Evolutionary conservation across 148 eudicot species (phyloP).

Genomic region (Nepenthes gracilis): DNA sequence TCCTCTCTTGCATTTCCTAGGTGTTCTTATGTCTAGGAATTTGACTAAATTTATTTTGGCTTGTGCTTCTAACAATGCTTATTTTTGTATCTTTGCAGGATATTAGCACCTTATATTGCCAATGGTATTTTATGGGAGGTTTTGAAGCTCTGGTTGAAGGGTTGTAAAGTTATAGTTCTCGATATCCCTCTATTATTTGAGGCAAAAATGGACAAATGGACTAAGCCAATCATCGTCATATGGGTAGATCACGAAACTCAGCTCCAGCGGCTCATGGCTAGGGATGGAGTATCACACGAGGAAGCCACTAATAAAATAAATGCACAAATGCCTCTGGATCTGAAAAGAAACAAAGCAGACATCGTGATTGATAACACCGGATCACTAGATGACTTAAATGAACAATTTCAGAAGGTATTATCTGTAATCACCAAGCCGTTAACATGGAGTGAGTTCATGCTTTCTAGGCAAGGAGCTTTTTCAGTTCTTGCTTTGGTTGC

Average conservation of each 20-base stretch:
- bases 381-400: constrained; percentile 62
- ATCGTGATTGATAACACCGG: constrained; percentile 80
- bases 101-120: constrained; percentile 77
- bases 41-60: neutral
- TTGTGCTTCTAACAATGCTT: neutral
- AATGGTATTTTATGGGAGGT: constrained; percentile 61
- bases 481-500: constrained; percentile 37
- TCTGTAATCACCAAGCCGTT: constrained; percentile 51
- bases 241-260: constrained; percentile 90
- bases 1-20: too few species aligned
- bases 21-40: neutral
- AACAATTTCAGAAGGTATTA: constrained; percentile 41
- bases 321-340: constrained; percentile 82
- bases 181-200: constrained; percentile 89
- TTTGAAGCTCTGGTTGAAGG: constrained; percentile 79
- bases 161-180: constrained; percentile 58
- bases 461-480: constrained; percentile 71
- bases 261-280: constrained; percentile 60
- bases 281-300: constrained; percentile 60
- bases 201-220: constrained; percentile 90
- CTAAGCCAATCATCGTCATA: constrained; percentile 67
- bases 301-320: constrained; percentile 74
- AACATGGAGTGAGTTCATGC: constrained; percentile 75
- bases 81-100: constrained; percentile 23
- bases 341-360: constrained; percentile 66